phyloP scores from a whole-genome alignment of 345 rosid genomes.

The Dipteronia sinensis region DNA sequence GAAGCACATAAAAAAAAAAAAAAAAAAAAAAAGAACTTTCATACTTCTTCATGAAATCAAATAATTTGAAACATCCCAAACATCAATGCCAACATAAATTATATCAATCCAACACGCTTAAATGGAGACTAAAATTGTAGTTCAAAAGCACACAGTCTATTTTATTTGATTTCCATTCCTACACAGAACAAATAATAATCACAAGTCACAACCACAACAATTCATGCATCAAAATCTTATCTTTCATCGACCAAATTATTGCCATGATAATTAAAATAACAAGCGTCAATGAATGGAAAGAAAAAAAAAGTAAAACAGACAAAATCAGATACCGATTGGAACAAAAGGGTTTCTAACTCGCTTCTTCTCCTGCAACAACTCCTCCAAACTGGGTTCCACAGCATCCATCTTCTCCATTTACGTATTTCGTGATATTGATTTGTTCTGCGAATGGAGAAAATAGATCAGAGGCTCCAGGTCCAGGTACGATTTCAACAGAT shows the following conservation, averaged over 20 bases:
- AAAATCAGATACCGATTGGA: constrained; percentile 53
- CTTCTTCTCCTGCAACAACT: constrained; percentile 59
- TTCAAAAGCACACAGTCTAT: not conserved
- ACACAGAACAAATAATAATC: not conserved
- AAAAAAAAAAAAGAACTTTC: not conserved
- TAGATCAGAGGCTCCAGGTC: not conserved
- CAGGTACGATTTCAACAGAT: not conserved
- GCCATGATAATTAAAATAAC: not conserved
- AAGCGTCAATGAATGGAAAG: not conserved
- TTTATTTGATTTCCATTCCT: not conserved
- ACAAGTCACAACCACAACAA: not conserved
- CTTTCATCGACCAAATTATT: not conserved
- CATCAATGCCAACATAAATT: not conserved
- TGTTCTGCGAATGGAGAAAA: not conserved
- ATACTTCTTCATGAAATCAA: not conserved
- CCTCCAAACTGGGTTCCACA: constrained; percentile 57
- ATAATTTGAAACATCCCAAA: not conserved
- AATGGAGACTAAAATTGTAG: not conserved
- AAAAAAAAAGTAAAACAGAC: not conserved
- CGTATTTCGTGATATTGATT: too few species aligned
- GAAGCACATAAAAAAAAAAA: not conserved
- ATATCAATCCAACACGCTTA: not conserved
- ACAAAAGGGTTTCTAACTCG: constrained; percentile 71
- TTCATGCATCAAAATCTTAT: not conserved
- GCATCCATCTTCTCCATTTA: constrained; percentile 38